A percentile compares a stretch with the other conserved stretches of the same genome.
Evolutionary conservation across 2,329 filamentous ascomycete species (phyloP).

Genomic region (Rhynchosporium graminicola): DNA sequence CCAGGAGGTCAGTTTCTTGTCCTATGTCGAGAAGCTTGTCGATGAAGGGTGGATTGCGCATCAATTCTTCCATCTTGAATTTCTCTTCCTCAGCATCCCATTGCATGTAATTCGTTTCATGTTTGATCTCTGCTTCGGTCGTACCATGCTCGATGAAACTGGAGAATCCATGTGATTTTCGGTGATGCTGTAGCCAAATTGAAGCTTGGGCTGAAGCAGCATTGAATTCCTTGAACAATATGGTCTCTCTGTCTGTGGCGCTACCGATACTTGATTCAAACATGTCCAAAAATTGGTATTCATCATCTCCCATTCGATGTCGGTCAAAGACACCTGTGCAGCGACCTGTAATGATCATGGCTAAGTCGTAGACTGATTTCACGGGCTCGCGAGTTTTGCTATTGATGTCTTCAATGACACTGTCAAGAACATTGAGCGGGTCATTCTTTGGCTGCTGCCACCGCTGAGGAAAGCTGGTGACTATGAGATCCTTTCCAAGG

Average conservation of each 20-base stretch:
- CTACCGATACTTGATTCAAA: conserved; percentile 36
- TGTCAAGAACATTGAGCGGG: conserved; percentile 46
- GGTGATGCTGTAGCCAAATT: conserved; percentile 32
- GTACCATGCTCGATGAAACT: conserved; percentile 18
- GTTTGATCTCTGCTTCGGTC: conserved; percentile 13
- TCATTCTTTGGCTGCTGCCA: conserved; percentile 48
- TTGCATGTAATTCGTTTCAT: conserved; percentile 13
- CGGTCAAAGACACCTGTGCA: conserved; percentile 47
- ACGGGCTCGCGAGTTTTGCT: conserved; percentile 40
- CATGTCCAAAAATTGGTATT: conserved; percentile 38
- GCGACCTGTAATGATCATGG: conserved; percentile 45
- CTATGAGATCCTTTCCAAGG: conserved; percentile 39
- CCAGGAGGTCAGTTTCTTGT: conserved; percentile 46
- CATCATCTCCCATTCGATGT: conserved; percentile 34
- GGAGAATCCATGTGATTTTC: conserved; percentile 26
- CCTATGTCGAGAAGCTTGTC: conserved; percentile 46
- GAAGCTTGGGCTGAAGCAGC: conserved; percentile 33
- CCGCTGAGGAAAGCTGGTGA: conserved; percentile 41
- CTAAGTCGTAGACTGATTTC: conserved; percentile 46
- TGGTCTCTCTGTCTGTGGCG: conserved; percentile 33
- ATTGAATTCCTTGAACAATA: conserved; percentile 36
- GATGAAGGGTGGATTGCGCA: conserved; percentile 29
- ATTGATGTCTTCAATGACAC: conserved; percentile 37
- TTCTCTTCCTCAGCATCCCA: conserved; percentile 40
- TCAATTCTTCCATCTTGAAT: conserved; percentile 28